Conservation (phyloP, 164 flowering plant species). For the Liquidambar formosana region DNA sequence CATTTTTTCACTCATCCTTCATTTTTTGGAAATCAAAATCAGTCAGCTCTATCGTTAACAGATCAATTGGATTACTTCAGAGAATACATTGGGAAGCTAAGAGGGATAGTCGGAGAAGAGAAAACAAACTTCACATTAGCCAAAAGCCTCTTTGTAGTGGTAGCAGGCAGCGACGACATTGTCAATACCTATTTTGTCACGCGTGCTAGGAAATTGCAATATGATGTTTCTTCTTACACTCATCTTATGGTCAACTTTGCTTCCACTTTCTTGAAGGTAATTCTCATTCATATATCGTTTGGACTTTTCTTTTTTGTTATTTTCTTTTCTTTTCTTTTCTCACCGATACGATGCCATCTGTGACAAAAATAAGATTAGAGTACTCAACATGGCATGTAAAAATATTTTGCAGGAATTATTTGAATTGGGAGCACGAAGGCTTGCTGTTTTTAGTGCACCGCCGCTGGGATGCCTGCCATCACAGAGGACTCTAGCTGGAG, state of each 20-base stretch:
- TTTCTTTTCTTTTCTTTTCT: no score
- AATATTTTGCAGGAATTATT: no score
- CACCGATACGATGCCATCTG: no score
- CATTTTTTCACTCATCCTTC: no score
- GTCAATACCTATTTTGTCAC: constrained; percentile 49
- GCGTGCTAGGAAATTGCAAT: constrained; percentile 27
- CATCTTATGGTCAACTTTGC: constrained; percentile 47
- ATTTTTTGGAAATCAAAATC: no score
- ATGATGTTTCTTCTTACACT: constrained; percentile 51
- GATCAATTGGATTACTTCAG: constrained; percentile 52
- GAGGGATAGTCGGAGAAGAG: no score
- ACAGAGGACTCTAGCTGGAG: constrained; percentile 25
- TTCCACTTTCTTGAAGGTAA: constrained; percentile 48
- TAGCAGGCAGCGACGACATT: constrained; percentile 66
- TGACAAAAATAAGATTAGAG: no score
- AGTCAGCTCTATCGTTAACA: constrained; percentile 61
- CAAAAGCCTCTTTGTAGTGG: constrained; percentile 44
- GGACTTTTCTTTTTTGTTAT: no score
- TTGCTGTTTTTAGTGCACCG: constrained; percentile 17
- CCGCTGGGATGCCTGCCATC: no score
- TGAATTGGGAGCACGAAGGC: constrained; percentile 24
- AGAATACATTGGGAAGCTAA: constrained; percentile 69
- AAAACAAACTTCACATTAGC: constrained; percentile 35
- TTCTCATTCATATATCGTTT: no score
- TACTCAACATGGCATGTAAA: no score